Evolutionary conservation across 768 basidiomycete genomes (phyloP), one percentile per base, ranked within the genome.

Genomic region (Cubamyces lactineus): DNA sequence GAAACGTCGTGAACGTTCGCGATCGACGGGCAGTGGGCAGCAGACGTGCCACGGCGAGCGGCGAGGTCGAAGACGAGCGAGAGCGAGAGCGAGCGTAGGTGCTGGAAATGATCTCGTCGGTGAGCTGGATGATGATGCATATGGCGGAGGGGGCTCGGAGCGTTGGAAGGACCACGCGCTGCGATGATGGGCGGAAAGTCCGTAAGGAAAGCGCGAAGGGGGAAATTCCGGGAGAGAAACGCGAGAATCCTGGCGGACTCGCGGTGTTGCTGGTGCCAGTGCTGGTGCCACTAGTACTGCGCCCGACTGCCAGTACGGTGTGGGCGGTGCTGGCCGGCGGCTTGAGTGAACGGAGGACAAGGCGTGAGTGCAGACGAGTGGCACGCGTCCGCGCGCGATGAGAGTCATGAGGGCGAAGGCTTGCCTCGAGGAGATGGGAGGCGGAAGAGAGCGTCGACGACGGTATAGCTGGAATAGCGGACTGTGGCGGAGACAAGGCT

Each of bases 361-460:
- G 55, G 28, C 45, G 23, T 5, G 45, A 39, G 12, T 4, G 47
- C 34, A 34, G 34, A 34, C 34, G 34, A 34, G 34, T 34, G 34
- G 34, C 34, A 34, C 34, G 9, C 34, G 34, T 34, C 34, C 34
- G 34, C 34, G 34, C 43, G 56, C 8, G 11, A 30, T 16, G 9
- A 23, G 21, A 2, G 54, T 45, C 54, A 53, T 43, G 30, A 38
- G 45, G 7, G 54, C n/a, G n/a, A n/a, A 40, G 19, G 55, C 16
- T 6, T 7, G 55, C 47, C 57, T 49, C 57, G 57, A 57, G 56
- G 56, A 57, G 46, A 47, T 57, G 41, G 56, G 49, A 57, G 30
- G 38, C 8, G 26, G 45, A 19, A 46, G 11, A 42, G 34, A 48
- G 21, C 19, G 46, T 39, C 39, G 17, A 47, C 21, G 17, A 15